These are phyloP conservation scores for Larix sibirica DNA, from an alignment of 83 land plant species.

Conservation along the genomic window DNA sequence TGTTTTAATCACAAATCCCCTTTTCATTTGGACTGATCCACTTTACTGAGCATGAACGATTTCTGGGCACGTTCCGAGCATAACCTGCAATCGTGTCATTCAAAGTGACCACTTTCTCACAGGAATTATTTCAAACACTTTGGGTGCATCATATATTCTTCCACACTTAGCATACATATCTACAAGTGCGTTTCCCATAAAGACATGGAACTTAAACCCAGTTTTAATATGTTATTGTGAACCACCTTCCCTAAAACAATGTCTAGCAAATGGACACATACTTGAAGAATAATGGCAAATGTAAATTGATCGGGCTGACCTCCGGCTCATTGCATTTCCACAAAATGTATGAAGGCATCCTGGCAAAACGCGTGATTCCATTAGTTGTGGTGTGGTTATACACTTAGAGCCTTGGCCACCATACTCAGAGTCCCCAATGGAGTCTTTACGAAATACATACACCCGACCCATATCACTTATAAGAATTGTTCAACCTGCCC, in stretches of 20 bases:
- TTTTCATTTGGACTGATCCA: too few species aligned
- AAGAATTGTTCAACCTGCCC: slow-evolving; percentile 34
- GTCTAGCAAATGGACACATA: neutral
- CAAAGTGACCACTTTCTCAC: too few species aligned
- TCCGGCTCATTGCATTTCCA: slow-evolving; percentile 22
- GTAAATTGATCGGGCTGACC: neutral
- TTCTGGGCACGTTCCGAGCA: too few species aligned
- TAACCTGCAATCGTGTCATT: too few species aligned
- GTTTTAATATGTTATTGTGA: slow-evolving; percentile 9
- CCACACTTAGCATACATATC: slow-evolving; percentile 24
- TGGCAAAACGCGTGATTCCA: slow-evolving; percentile 23
- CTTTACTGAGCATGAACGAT: too few species aligned
- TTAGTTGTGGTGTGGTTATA: slow-evolving; percentile 25
- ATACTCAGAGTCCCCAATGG: slow-evolving; percentile 28
- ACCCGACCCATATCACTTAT: slow-evolving; percentile 33
- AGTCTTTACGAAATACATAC: slow-evolving; percentile 34
- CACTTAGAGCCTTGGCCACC: slow-evolving; percentile 25
- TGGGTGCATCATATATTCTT: neutral
- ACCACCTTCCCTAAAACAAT: neutral
- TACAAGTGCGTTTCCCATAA: slow-evolving; percentile 7
- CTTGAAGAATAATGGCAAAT: neutral
- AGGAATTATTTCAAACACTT: neutral
- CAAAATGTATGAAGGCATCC: slow-evolving; percentile 15
- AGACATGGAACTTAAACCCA: slow-evolving; percentile 6
- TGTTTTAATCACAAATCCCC: too few species aligned